These are phyloP conservation scores for Aegilops tauschii DNA, from an alignment of 176 grass and related monocot species.

Conservation along the genomic window DNA sequence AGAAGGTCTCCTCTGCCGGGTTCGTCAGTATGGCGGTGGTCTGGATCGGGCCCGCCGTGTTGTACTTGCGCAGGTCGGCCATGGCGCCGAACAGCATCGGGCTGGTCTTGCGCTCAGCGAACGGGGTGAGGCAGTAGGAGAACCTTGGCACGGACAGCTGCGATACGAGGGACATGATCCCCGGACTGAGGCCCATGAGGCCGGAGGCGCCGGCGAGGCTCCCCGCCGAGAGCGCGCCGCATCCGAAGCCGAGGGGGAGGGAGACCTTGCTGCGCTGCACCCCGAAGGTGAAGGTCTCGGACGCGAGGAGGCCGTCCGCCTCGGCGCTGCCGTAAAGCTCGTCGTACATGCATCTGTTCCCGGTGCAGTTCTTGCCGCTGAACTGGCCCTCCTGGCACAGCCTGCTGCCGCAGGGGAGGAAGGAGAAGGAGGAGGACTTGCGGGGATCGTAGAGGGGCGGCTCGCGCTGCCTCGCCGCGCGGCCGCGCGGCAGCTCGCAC, in stretches of 20 bases:
- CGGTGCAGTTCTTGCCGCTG: constrained; percentile 25
- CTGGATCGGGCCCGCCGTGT: constrained; percentile 18
- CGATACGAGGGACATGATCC: constrained; percentile 7
- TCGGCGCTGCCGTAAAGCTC: constrained; percentile 39
- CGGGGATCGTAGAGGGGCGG: constrained; percentile 42
- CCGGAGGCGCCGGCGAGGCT: constrained; percentile 12
- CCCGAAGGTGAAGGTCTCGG: constrained; percentile 63
- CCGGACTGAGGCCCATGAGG: constrained; percentile 32
- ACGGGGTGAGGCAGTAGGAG: constrained; percentile 44
- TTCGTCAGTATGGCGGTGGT: constrained; percentile 9
- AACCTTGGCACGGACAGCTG: constrained; percentile 13
- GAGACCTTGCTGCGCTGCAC: background rate
- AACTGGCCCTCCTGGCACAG: constrained; percentile 43
- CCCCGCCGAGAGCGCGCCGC: constrained; percentile 13
- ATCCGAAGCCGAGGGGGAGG: constrained; percentile 36
- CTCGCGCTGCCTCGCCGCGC: background rate
- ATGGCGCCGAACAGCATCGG: constrained; percentile 25
- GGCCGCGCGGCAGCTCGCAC: constrained; percentile 33
- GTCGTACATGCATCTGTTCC: constrained; percentile 32
- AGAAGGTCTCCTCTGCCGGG: background rate
- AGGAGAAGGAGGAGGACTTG: constrained; percentile 35
- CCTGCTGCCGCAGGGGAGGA: constrained; percentile 43
- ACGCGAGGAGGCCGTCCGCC: constrained; percentile 35
- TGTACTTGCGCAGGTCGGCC: constrained; percentile 34
- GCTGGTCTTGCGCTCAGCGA: constrained; percentile 17